These are phyloP conservation scores for Solanum arcanum DNA, from an alignment of 257 asterid genomes.

Conservation along the genomic window DNA sequence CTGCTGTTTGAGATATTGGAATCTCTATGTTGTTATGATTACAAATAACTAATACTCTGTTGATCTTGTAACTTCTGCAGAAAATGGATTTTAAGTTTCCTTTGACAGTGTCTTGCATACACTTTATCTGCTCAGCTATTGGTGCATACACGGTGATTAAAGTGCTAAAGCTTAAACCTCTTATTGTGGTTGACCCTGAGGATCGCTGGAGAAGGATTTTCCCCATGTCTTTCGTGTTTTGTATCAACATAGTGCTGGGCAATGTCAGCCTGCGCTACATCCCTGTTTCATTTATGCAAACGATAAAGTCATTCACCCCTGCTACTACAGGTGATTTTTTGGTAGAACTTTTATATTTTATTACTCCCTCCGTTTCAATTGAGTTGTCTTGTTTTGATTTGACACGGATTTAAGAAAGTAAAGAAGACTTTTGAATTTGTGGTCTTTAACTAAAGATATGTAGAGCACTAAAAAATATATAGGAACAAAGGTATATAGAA, in stretches of 20 bases:
- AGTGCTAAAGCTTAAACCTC: constrained; percentile 33
- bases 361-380: background rate
- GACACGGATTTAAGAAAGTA: background rate
- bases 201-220: constrained; percentile 45
- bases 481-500: background rate
- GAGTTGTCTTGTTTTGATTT: background rate
- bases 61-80: constrained; percentile 7
- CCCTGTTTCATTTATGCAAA: constrained; percentile 47
- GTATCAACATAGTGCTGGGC: constrained; percentile 43
- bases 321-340: constrained; percentile 35
- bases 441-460: background rate
- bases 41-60: background rate
- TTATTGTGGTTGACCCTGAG: constrained; percentile 30
- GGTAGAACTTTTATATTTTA: background rate
- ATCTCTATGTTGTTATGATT: background rate
- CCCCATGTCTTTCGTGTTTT: constrained; percentile 43
- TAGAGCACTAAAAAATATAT: background rate
- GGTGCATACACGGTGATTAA: constrained; percentile 33
- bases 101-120: constrained; percentile 34
- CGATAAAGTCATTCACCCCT: constrained; percentile 43
- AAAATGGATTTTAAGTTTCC: constrained; percentile 40
- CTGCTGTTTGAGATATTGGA: background rate
- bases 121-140: constrained; percentile 37
- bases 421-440: background rate
- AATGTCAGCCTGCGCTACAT: constrained; percentile 37